phyloP scores from a whole-genome alignment of 345 rosid genomes.

The Eucalyptus pauciflora region DNA sequence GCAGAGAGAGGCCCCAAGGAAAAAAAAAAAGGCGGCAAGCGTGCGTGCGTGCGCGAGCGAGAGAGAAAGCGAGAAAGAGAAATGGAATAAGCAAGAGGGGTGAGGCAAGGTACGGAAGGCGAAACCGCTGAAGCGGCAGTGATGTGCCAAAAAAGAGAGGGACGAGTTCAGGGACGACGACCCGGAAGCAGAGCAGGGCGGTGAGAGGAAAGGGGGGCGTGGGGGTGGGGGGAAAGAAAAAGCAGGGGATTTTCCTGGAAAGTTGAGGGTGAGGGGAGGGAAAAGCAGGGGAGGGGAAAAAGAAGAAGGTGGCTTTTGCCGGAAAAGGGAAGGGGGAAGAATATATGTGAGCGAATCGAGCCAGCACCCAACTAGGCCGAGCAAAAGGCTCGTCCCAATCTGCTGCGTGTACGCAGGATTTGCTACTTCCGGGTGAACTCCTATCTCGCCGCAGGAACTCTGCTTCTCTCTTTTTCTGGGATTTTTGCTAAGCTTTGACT shows the following conservation, averaged over 20 bases:
- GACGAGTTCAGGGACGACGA: not conserved
- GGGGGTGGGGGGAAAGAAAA: not conserved
- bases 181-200: not conserved
- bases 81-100: not conserved
- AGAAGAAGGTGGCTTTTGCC: not conserved
- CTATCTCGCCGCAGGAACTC: not conserved
- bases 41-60: not conserved
- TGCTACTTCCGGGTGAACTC: not conserved
- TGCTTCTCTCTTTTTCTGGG: not conserved
- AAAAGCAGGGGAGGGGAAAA: not conserved
- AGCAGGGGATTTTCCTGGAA: not conserved
- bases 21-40: not conserved
- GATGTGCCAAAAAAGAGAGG: not conserved
- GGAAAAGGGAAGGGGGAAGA: not conserved
- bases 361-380: not conserved
- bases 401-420: not conserved
- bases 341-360: not conserved
- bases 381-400: not conserved
- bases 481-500: not conserved
- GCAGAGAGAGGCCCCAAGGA: slow-evolving; percentile 5
- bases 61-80: not conserved
- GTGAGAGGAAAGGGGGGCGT: not conserved
- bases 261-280: not conserved
- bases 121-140: not conserved
- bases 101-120: not conserved